phyloP scores from a whole-genome alignment of 148 eudicot genomes.

The Arctostaphylos glauca region DNA sequence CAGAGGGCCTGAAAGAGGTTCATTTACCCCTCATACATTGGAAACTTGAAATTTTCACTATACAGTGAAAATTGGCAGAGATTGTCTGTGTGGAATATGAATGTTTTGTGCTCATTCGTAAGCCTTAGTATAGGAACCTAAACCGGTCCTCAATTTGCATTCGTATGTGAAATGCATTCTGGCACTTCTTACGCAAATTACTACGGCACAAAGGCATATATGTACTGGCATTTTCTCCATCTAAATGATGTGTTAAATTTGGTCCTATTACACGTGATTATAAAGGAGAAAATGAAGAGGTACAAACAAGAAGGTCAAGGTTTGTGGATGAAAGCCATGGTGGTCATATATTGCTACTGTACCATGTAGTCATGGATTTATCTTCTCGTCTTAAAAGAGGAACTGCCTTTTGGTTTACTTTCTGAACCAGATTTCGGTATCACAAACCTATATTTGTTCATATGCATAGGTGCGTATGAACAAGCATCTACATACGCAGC shows the following conservation, averaged over 20 bases:
- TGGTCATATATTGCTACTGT: not conserved
- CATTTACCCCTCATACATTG: not conserved
- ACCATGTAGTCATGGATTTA: not conserved
- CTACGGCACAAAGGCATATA: not conserved
- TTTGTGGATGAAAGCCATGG: not conserved
- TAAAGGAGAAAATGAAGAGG: not conserved
- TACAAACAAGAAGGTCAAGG: conserved; percentile 5
- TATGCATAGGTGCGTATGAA: not conserved
- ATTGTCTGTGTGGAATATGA: not conserved
- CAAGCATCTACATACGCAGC: not conserved
- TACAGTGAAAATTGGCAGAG: not conserved
- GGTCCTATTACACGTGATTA: not conserved
- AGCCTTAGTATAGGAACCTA: not conserved
- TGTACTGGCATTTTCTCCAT: not conserved
- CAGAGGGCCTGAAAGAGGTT: not conserved
- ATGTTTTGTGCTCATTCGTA: not conserved
- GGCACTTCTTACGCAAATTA: not conserved
- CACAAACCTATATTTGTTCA: too few species aligned
- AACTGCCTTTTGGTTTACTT: not conserved
- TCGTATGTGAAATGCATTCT: not conserved
- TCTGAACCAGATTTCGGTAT: not conserved
- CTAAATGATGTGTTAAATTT: not conserved
- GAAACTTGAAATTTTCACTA: not conserved
- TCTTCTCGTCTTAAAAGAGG: not conserved
- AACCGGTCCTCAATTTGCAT: not conserved